Base-by-base conservation (phyloP, 768 basidiomycete genomes). In the Suillus variegatus region DNA sequence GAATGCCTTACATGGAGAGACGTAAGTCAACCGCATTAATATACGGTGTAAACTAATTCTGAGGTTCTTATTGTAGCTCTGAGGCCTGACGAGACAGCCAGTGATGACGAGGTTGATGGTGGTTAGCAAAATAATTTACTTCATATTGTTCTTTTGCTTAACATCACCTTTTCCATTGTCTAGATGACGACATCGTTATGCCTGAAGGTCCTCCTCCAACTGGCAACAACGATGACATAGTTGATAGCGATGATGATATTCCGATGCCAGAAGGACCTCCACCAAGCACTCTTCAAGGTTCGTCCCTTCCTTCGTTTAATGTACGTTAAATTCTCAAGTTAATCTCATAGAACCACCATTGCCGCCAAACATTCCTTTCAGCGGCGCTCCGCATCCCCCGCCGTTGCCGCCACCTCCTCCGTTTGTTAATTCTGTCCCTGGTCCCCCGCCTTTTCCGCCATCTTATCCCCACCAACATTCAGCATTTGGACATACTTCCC, bases 1-100 rank as follows among this genome's bases (percentile, higher is more conserved):
- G 97, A 8, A 94, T 97, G 95, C 94, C 93, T n/a, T 98, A 97
- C 76, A 80, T 86, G 64, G 94, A 98, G 75, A 79, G 90, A 79
- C 85, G 95, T 96, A 70, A 78, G 91, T 81, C 6, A 43, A 14
- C 12, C 38, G 7, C 9, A 32, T 12, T n/a, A n/a, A 55, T 41
- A 28, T 60, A 65, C 44, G 16, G 47, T 51, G 54, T 54, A 10
- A 52, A 55, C 52, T 28, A 20, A 46, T 61, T 9, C 25, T 35
- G 10, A 28, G 66, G 22, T 28, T 65, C 36, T 67, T 52, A 36
- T 68, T 65, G 4, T 68, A 92, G 91, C 89, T 38, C 78, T 88
- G 3, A 75, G 81, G 38, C 85, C 86, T 13, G 88, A 85, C 32
- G 91, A 93, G 72, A 78, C 84, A 38, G 84, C 86, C 67, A 87